These are phyloP conservation scores for Dictyostelium purpureum DNA, from an alignment of 78 protist genomes.

Conservation along the genomic window DNA sequence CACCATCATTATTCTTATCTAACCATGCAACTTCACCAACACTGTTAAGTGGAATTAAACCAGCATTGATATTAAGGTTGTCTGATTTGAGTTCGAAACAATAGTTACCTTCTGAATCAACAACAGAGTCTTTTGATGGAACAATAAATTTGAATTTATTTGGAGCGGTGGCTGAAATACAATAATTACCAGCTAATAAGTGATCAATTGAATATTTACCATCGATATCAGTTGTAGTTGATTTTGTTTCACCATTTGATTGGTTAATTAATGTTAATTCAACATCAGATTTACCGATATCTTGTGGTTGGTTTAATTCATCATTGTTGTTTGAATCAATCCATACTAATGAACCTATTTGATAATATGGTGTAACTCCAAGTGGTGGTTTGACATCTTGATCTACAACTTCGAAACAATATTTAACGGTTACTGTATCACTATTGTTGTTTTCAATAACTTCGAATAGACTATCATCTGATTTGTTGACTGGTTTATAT, in stretches of 20 bases:
- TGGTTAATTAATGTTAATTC: background rate
- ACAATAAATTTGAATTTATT: background rate
- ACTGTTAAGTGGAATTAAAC: background rate
- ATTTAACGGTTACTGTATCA: background rate
- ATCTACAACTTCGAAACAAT: background rate
- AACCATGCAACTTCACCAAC: slow-evolving; percentile 2
- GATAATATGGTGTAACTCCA: background rate
- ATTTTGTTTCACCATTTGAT: background rate
- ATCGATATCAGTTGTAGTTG: background rate
- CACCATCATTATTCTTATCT: slow-evolving; percentile 14
- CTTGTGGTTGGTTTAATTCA: background rate
- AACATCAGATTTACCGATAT: background rate
- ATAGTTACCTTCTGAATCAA: background rate
- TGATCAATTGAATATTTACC: background rate
- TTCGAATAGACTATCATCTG: background rate
- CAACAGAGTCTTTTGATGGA: background rate
- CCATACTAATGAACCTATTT: background rate
- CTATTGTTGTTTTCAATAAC: background rate
- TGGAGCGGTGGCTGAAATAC: background rate
- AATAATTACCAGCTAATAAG: slow-evolving; percentile 10
- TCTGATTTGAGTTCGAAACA: background rate
- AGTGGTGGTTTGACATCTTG: background rate
- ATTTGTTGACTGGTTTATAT: background rate
- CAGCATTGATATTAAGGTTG: background rate
- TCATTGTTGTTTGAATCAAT: background rate